Base-by-base conservation (phyloP, 2,329 filamentous ascomycete genomes). In the Verticillium klebahnii region DNA sequence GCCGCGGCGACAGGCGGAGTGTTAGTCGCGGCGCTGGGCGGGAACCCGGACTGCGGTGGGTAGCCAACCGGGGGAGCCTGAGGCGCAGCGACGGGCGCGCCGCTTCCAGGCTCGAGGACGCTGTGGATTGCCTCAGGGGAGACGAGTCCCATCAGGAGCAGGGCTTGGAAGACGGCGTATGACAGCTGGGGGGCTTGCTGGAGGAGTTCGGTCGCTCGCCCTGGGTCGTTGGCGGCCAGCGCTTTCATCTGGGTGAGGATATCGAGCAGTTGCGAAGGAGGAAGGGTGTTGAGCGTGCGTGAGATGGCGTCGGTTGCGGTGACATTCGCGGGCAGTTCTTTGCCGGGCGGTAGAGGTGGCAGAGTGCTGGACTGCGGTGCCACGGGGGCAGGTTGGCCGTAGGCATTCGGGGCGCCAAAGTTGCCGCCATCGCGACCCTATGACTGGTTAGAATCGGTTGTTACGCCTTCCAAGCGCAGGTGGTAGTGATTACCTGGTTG, bases 191-290 rank as follows among this genome's bases (percentile, higher is more conserved):
- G 95, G 1, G 93, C 93, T 78, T 94, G 90, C 65, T 89, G 84
- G 52, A 99, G 85, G 50, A 98, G 86, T 71, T 96, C 92, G 0
- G 89, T 93, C 3, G 93, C 93, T 71, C 92, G 90, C 23, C 85
- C 83, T 2, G 94, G 93, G 69, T 98, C 93, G 29, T 84, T 86
- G 58, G 87, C 86, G n/a, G 92, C 92, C 14, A 98, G 82, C 3
- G 88, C 86, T 77, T 98, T 98, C 91, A 98, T 96, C 74, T 98
- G 93, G 9, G 89, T 88, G 63, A 99, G 86, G 62, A 97, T 93
- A 68, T 97, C 94, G 68, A 98, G 90, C 2, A 99, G 87, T 74
- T 98, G 93, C 7, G 91, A 85, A 0, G 93, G 89, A 0, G 93
- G 92, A 0, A 98, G 85, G 3, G 92, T 92, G 64, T 90, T 89